Evolutionary conservation across 768 basidiomycete genomes (phyloP).

Genomic region (Amanita thiersii): DNA sequence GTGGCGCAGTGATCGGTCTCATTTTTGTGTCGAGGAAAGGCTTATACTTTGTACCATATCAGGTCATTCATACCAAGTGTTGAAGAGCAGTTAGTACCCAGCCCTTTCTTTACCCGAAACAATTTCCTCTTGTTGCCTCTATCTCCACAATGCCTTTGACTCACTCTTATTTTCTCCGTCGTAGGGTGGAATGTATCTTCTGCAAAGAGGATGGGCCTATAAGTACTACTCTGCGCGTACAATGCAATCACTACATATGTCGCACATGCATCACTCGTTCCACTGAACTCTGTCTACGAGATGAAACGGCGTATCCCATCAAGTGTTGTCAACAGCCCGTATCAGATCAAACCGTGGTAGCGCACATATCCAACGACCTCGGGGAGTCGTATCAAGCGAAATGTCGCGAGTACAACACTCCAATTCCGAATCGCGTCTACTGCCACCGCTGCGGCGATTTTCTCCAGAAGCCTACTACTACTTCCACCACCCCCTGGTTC

Average conservation of each 20-base stretch:
- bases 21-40: no score
- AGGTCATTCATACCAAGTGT: no score
- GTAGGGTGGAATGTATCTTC: conserved; percentile 28
- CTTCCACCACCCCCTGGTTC: conserved; percentile 25
- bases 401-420: conserved; percentile 3
- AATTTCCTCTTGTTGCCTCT: no score
- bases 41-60: no score
- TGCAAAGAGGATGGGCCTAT: conserved; percentile 27
- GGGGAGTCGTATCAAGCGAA: neutral
- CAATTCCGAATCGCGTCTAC: conserved; percentile 4
- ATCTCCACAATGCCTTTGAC: no score
- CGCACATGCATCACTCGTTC: conserved; percentile 31
- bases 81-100: no score
- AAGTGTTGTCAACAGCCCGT: conserved; percentile 39
- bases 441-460: conserved; percentile 4
- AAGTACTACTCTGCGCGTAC: conserved; percentile 22
- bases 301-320: conserved; percentile 45
- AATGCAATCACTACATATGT: conserved; percentile 43
- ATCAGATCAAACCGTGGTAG: conserved; percentile 11
- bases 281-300: conserved; percentile 30
- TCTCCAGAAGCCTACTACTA: neutral
- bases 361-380: conserved; percentile 8
- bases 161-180: neutral
- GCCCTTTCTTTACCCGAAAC: no score
- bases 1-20: no score